These are phyloP conservation scores for Aspergillus panamensis DNA, from an alignment of 495 filamentous ascomycete genomes.

Conservation along the genomic window DNA sequence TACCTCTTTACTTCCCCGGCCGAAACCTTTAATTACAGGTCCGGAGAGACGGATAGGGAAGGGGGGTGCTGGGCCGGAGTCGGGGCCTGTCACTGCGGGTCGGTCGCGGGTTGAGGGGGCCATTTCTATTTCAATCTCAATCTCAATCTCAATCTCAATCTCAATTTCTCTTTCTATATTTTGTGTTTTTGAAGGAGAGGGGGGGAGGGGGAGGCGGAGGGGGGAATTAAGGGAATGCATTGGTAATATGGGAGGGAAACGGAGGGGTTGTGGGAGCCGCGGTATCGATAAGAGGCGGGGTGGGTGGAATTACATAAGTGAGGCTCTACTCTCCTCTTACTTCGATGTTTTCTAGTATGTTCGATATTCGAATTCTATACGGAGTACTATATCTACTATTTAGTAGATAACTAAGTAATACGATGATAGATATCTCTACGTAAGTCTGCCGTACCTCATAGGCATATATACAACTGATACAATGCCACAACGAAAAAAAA, in stretches of 20 bases:
- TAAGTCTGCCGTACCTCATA: not conserved
- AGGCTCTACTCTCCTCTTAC: too few relatives aligned
- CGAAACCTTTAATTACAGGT: slow-evolving; percentile 87
- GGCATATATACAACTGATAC: not conserved
- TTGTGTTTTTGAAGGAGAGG: not conserved
- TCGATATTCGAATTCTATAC: too few relatives aligned
- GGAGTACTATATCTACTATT: too few relatives aligned
- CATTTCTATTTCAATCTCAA: slow-evolving; percentile 26
- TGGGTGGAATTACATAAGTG: not conserved
- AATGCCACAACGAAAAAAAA: not conserved
- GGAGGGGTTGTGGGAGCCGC: not conserved
- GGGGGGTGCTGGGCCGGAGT: slow-evolving; percentile 66
- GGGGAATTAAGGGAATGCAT: too few relatives aligned
- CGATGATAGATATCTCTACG: not conserved
- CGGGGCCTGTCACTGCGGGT: slow-evolving; percentile 63
- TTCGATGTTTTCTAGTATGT: too few relatives aligned
- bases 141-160: too few relatives aligned
- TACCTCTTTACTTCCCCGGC: slow-evolving; percentile 85
- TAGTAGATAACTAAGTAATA: too few relatives aligned
- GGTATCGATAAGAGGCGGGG: slow-evolving; percentile 1
- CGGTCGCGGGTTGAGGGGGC: slow-evolving; percentile 44
- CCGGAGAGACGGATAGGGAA: slow-evolving; percentile 81
- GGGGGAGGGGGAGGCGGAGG: too few relatives aligned
- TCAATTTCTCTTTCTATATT: not conserved
- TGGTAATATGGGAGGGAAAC: not conserved